Base-by-base conservation (phyloP, 306 rosid species). In the Pterocarpus santalinus region DNA sequence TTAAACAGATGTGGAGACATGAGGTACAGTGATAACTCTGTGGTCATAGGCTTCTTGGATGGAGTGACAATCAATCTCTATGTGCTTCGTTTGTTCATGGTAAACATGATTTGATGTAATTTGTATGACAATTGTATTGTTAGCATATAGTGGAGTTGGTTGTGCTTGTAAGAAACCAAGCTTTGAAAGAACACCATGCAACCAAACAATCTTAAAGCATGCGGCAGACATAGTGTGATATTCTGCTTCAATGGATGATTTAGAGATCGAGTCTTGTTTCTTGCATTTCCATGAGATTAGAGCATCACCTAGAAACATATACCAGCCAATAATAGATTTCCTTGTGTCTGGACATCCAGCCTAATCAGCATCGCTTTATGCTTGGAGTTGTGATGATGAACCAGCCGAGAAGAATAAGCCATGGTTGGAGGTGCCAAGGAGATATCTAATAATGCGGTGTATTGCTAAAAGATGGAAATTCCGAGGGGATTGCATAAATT, bases 341-440 rank as follows among this genome's bases (percentile, higher is more conserved):
- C 7, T 9, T 39, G 51, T 46, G 51, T 46, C 5, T 36, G 41
- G 77, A 53, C 14, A 52, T 1, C 52, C 52, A 5, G 7, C 49
- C 65, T 14, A 57, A 74, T 57, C 55, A 38, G 22, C 69, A 16
- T 74, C 55, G 12, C 22, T 34, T 3, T 74, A 58, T 10, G 69
- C 36, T 30, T 60, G 15, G 4, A 58, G 51, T 4, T n/a, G 2
- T 10, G 12, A 10, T 46, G 12, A 46, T 9, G 12, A 46, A 2
- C 14, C 51, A 46, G 2, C 12, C 5, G 51, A 10, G 10, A 46
- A 36, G 41, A 36, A 36, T 36, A 36, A 2, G 41, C 41, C 41
- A 3, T 6, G 41, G 1, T 36, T 36, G 41, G 5, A 36, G 5
- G 1, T 2, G 41, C 41, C 41, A 4, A 36, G 41, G 41, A 36